These are phyloP conservation scores for Fusarium verrucosum DNA, from an alignment of 2,329 filamentous ascomycete genomes.

Conservation along the genomic window DNA sequence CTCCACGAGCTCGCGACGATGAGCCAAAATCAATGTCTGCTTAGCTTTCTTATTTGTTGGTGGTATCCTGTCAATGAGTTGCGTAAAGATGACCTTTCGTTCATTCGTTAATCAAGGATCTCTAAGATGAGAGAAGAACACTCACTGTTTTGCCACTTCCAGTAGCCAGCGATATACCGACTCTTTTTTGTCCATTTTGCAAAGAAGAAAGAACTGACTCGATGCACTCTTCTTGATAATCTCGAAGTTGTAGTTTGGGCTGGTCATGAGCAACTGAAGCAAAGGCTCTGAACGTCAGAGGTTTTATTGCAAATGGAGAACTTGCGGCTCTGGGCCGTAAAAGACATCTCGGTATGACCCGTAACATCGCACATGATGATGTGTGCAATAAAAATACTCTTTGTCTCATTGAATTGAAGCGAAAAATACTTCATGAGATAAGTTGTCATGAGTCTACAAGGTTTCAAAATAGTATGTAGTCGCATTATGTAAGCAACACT, in stretches of 20 bases:
- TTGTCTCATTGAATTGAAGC: slow-evolving; percentile 12
- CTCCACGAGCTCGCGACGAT: slow-evolving; percentile 91
- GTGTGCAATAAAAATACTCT: slow-evolving; percentile 10
- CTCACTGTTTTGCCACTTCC: slow-evolving; percentile 87
- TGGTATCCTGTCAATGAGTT: slow-evolving; percentile 82
- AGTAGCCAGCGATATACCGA: slow-evolving; percentile 87
- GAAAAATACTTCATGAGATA: slow-evolving; percentile 2
- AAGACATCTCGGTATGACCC: slow-evolving; percentile 43
- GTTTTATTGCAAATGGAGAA: slow-evolving; percentile 9
- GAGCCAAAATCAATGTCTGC: slow-evolving; percentile 89
- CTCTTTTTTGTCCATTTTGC: slow-evolving; percentile 74
- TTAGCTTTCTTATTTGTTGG: slow-evolving; percentile 61
- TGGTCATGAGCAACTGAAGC: slow-evolving; percentile 33
- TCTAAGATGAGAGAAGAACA: neutral
- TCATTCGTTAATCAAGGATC: slow-evolving; percentile 8
- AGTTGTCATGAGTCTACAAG: neutral
- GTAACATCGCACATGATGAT: slow-evolving; percentile 53
- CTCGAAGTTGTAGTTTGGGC: slow-evolving; percentile 69
- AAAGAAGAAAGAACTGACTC: slow-evolving; percentile 78
- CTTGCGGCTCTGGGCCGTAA: slow-evolving; percentile 30
- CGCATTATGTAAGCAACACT: slow-evolving; percentile 35
- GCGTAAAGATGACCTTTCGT: slow-evolving; percentile 88
- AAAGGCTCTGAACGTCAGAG: slow-evolving; percentile 33
- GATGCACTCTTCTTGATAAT: slow-evolving; percentile 94
- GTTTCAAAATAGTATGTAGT: neutral